phyloP scores from a whole-genome alignment of 169 alveolate genomes.

The Plasmodium adleri region DNA sequence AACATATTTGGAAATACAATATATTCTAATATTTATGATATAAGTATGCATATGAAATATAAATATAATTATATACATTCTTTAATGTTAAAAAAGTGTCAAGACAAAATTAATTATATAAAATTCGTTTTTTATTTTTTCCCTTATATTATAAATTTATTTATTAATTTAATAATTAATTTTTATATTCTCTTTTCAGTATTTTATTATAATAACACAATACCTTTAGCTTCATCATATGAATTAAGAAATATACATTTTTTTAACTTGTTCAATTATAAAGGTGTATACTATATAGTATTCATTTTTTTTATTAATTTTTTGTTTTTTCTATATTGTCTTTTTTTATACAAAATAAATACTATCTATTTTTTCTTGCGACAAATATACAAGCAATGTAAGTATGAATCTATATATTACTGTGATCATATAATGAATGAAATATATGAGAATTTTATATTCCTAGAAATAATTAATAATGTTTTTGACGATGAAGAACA shows the following conservation, averaged over 20 bases:
- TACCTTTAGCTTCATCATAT: constrained; percentile 67
- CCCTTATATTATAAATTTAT: constrained; percentile 63
- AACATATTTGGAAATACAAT: constrained; percentile 70
- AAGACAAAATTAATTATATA: constrained; percentile 54
- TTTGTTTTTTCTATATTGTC: constrained; percentile 33
- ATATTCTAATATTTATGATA: constrained; percentile 53
- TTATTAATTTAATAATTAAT: constrained; percentile 38
- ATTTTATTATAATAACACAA: constrained; percentile 57
- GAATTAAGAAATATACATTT: constrained; percentile 55
- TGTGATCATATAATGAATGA: constrained; percentile 73
- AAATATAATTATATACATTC: constrained; percentile 63
- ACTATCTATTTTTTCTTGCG: constrained; percentile 53
- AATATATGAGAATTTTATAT: constrained; percentile 58
- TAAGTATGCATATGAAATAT: constrained; percentile 28
- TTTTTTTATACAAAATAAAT: constrained; percentile 44
- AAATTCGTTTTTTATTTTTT: constrained; percentile 40
- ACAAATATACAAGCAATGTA: constrained; percentile 60
- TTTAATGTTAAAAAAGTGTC: constrained; percentile 54
- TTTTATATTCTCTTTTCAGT: constrained; percentile 60
- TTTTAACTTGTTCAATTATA: constrained; percentile 48
- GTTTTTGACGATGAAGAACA: neutral
- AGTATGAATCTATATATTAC: constrained; percentile 65
- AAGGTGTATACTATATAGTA: constrained; percentile 52
- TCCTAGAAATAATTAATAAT: constrained; percentile 21
- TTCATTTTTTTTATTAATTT: constrained; percentile 56